These are phyloP conservation scores for Boletus vinaceobasis DNA, from an alignment of 768 basidiomycete genomes.

Conservation along the genomic window DNA sequence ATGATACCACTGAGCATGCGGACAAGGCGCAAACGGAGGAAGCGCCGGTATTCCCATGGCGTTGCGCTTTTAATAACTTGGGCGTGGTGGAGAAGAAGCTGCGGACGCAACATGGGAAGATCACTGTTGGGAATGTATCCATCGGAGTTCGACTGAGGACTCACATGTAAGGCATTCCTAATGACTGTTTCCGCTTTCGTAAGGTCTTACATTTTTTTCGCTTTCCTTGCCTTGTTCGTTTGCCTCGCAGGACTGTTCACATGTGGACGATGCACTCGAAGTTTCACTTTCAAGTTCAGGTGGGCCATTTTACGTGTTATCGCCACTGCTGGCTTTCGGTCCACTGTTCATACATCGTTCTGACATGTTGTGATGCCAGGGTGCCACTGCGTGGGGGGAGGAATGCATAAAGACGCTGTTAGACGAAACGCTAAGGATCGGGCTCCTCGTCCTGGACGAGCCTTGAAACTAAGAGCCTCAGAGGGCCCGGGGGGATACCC, in stretches of 20 bases:
- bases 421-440: constrained; percentile 17
- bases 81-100: constrained; percentile 13
- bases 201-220: background rate
- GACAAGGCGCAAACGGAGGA: background rate
- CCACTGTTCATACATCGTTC: background rate
- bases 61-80: constrained; percentile 12
- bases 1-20: background rate
- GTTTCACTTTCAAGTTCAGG: constrained; percentile 11
- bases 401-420: constrained; percentile 13
- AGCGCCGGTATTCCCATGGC: background rate
- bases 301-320: background rate
- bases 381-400: constrained; percentile 20
- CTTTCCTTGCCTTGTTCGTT: background rate
- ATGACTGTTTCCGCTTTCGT: too few species aligned
- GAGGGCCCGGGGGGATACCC: too few species aligned
- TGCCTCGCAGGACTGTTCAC: constrained; percentile 5
- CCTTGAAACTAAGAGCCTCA: background rate
- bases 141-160: constrained; percentile 10
- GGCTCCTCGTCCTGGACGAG: constrained; percentile 6
- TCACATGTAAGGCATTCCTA: constrained; percentile 2
- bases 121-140: constrained; percentile 1
- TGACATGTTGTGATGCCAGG: constrained; percentile 2
- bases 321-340: background rate
- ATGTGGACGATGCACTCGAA: constrained; percentile 20
- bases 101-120: background rate